These are phyloP conservation scores for Mycogone perniciosa DNA, from an alignment of 2,329 filamentous ascomycete species.

Conservation along the genomic window DNA sequence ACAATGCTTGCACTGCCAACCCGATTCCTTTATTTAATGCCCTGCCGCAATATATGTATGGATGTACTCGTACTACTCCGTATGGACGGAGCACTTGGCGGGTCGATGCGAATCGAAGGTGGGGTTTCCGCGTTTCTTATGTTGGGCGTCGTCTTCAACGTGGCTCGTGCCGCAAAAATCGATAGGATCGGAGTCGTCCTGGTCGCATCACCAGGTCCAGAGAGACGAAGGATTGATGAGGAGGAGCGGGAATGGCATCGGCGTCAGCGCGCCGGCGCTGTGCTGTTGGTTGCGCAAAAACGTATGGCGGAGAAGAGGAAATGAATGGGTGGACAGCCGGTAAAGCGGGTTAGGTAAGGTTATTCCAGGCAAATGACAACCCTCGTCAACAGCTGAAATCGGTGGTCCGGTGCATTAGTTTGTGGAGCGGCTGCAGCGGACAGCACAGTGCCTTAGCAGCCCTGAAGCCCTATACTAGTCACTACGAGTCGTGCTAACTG, in stretches of 20 bases:
- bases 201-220: conserved; percentile 5
- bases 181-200: conserved; percentile 10
- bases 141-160: conserved; percentile 4
- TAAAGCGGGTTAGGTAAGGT: conserved; percentile 9
- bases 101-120: conserved; percentile 9
- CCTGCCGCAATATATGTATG: too few species aligned
- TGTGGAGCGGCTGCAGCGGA: conserved; percentile 8
- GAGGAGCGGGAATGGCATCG: background rate
- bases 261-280: conserved; percentile 11
- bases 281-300: background rate
- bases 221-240: background rate
- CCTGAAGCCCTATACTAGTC: background rate
- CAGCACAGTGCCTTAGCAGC: background rate
- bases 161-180: conserved; percentile 10
- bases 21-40: too few species aligned
- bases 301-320: background rate
- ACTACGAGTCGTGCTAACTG: too few species aligned
- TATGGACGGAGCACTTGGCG: conserved; percentile 1
- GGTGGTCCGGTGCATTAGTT: conserved; percentile 8
- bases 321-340: background rate
- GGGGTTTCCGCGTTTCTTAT: conserved; percentile 5
- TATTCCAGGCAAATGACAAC: conserved; percentile 7
- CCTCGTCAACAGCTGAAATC: conserved; percentile 10
- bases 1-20: too few species aligned
- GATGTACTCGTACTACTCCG: too few species aligned